These are phyloP conservation scores for Claviceps sp. DNA, from an alignment of 2,329 filamentous ascomycete genomes.

Conservation along the genomic window DNA sequence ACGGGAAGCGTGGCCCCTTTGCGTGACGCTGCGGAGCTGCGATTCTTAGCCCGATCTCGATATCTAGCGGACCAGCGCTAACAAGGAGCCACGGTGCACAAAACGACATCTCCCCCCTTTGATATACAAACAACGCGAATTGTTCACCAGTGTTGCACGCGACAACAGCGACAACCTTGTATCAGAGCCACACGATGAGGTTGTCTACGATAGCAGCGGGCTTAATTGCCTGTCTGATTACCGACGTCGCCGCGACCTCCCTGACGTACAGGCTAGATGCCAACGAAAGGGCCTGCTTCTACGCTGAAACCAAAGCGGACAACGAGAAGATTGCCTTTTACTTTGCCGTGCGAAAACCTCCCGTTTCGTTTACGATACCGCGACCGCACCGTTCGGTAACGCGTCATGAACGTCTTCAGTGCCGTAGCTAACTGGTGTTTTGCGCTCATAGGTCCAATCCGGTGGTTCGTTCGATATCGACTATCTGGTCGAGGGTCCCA, in stretches of 20 bases:
- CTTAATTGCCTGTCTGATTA: slow-evolving; percentile 58
- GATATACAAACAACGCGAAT: neutral
- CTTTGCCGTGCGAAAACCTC: slow-evolving; percentile 50
- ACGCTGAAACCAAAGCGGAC: slow-evolving; percentile 60
- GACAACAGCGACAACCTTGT: slow-evolving; percentile 11
- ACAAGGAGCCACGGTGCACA: slow-evolving; percentile 5
- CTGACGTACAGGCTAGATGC: slow-evolving; percentile 85
- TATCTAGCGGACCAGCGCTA: slow-evolving; percentile 1
- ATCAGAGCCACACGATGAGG: slow-evolving; percentile 43
- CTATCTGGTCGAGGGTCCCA: slow-evolving; percentile 74
- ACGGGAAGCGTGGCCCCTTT: slow-evolving; percentile 8
- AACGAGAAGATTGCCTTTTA: slow-evolving; percentile 94
- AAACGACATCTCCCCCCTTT: neutral
- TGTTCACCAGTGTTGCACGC: slow-evolving; percentile 12
- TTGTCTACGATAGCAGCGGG: slow-evolving; percentile 46
- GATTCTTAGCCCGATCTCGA: neutral
- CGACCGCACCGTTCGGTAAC: neutral
- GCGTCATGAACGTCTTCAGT: neutral
- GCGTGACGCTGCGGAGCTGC: neutral
- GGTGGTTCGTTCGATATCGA: slow-evolving; percentile 96
- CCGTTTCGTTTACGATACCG: neutral
- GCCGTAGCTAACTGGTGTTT: neutral
- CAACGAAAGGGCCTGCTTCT: slow-evolving; percentile 96
- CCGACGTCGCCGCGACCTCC: slow-evolving; percentile 70
- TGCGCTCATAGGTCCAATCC: slow-evolving; percentile 66